Conservation (phyloP, 2,329 filamentous ascomycete genomes). For the Exophiala lecanii-corni region DNA sequence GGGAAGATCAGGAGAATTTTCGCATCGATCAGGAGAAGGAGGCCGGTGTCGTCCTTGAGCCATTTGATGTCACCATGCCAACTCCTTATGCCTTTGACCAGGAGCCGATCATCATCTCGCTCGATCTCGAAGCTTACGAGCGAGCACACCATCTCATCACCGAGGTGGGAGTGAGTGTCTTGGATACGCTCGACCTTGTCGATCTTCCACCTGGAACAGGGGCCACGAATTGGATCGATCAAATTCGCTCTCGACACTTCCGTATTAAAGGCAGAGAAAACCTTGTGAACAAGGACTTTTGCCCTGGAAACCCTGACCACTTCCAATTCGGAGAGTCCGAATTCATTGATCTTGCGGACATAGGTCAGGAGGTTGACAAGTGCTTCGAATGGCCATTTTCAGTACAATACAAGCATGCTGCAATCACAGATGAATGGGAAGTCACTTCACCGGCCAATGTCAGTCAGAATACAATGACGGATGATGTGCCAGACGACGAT, state of each 20-base stretch:
- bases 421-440: conserved; percentile 11
- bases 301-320: conserved; percentile 68
- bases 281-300: conserved; percentile 62
- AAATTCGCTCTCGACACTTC: conserved; percentile 69
- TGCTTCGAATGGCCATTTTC: conserved; percentile 58
- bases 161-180: conserved; percentile 76
- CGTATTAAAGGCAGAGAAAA: conserved; percentile 65
- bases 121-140: conserved; percentile 84
- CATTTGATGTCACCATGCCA: conserved; percentile 44
- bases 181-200: conserved; percentile 64
- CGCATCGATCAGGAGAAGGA: conserved; percentile 27
- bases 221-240: conserved; percentile 62
- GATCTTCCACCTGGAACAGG: conserved; percentile 55
- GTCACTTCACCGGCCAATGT: not conserved
- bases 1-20: conserved; percentile 26
- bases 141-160: conserved; percentile 62
- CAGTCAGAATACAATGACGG: not conserved
- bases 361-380: conserved; percentile 43
- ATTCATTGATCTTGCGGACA: conserved; percentile 45
- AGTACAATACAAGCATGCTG: conserved; percentile 25
- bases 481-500: not conserved
- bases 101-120: conserved; percentile 65
- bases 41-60: conserved; percentile 26
- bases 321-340: conserved; percentile 67
- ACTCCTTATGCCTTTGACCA: conserved; percentile 47